phyloP scores from a whole-genome alignment of 139 green algal species.

The Zygnema circumcarinatum region DNA sequence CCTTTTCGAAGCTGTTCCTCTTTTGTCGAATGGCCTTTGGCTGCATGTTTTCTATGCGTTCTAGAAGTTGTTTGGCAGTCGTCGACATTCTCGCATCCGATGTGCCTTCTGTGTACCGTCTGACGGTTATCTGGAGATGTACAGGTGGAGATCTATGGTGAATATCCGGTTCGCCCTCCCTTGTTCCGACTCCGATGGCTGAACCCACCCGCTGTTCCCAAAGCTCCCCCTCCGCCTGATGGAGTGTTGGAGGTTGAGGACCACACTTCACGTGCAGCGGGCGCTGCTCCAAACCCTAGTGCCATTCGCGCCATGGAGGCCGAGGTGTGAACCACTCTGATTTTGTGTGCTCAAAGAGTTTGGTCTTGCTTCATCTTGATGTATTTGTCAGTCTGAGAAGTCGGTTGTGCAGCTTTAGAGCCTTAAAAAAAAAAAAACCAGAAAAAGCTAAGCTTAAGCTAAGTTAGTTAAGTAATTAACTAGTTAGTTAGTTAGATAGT shows the following conservation, averaged over 20 bases:
- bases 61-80: neutral
- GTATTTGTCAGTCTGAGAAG: neutral
- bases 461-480: too few relatives aligned
- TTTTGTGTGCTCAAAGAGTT: neutral
- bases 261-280: neutral
- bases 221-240: neutral
- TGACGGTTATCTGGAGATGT: neutral
- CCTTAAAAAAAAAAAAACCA: too few relatives aligned
- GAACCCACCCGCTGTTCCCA: neutral
- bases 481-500: neutral
- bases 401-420: too few relatives aligned
- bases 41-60: neutral
- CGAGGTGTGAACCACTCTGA: neutral
- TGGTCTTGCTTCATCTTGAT: neutral
- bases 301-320: neutral
- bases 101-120: too few relatives aligned
- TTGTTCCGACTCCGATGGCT: neutral
- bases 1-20: neutral
- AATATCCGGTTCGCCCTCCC: slow-evolving; percentile 10
- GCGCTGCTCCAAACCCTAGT: neutral
- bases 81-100: neutral
- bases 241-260: slow-evolving; percentile 9
- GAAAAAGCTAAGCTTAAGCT: too few relatives aligned
- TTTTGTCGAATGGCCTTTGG: neutral
- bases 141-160: slow-evolving; percentile 9